Conservation (phyloP, 345 rosid genomes). For the Eucalyptus pumila region DNA sequence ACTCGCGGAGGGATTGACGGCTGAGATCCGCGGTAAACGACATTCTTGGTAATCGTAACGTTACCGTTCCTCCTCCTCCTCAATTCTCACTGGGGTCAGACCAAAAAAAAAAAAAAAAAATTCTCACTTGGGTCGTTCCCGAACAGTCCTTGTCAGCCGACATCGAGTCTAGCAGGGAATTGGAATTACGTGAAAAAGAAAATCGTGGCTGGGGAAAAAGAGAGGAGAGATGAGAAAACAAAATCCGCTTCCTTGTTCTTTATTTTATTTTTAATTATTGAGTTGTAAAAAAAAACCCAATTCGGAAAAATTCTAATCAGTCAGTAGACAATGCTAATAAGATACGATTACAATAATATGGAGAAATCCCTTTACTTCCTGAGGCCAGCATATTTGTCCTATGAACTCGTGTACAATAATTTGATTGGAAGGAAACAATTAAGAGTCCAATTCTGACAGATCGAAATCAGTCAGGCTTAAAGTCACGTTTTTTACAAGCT, state of each 20-base stretch:
- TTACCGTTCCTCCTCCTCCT: neutral
- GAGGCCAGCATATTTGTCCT: accelerated
- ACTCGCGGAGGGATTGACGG: conserved; percentile 12
- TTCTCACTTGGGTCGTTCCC: neutral
- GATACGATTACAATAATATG: neutral
- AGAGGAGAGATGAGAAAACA: neutral
- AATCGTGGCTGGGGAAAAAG: neutral
- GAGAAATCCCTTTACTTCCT: accelerated
- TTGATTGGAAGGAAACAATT: neutral
- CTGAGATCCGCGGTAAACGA: conserved; percentile 1
- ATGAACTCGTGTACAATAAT: neutral
- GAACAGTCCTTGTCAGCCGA: neutral
- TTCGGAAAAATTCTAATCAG: neutral
- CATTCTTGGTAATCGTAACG: neutral
- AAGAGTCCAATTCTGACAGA: accelerated
- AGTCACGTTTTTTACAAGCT: neutral
- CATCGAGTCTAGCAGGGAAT: neutral
- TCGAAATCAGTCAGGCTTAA: neutral
- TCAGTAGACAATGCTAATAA: accelerated
- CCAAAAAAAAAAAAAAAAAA: no score
- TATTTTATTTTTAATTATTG: neutral
- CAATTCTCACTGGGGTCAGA: neutral
- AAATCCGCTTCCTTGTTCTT: neutral
- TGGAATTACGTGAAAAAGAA: neutral
- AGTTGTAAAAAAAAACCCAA: accelerated